A percentile compares a stretch with the other conserved stretches of the same genome.
Conservation (phyloP, 1,139 yeast species). For the Suhomyces coccinellae region DNA sequence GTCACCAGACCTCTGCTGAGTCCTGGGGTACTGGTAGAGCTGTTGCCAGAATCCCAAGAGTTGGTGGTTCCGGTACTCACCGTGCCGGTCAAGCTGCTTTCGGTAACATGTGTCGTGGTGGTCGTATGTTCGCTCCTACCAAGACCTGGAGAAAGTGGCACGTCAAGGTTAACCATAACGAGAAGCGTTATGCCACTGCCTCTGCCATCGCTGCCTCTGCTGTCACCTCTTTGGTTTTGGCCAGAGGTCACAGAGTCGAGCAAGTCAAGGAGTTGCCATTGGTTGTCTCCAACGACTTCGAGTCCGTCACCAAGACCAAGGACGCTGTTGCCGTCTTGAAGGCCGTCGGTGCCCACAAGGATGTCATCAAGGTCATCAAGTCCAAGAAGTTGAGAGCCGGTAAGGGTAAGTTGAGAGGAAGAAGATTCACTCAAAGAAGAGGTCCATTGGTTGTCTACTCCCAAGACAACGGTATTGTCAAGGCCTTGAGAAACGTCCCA, state of each 20-base stretch:
- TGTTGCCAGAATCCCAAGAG: slow-evolving; percentile 99
- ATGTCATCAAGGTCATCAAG: slow-evolving; percentile 95
- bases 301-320: slow-evolving; percentile 94
- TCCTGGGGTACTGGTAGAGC: slow-evolving; percentile 99
- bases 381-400: slow-evolving; percentile 99
- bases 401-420: slow-evolving; percentile 99
- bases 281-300: slow-evolving; percentile 92
- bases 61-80: slow-evolving; percentile 99
- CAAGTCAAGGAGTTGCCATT: slow-evolving; percentile 98
- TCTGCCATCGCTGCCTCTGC: slow-evolving; percentile 99
- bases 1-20: slow-evolving; percentile 99
- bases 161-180: slow-evolving; percentile 99
- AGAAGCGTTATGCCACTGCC: slow-evolving; percentile 99
- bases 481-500: slow-evolving; percentile 99
- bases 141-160: slow-evolving; percentile 99
- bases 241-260: slow-evolving; percentile 99
- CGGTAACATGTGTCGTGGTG: slow-evolving; percentile 99
- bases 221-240: slow-evolving; percentile 96
- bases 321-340: slow-evolving; percentile 98
- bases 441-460: slow-evolving; percentile 99
- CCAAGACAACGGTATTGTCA: slow-evolving; percentile 95
- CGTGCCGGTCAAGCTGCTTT: slow-evolving; percentile 99
- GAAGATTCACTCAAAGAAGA: slow-evolving; percentile 99
- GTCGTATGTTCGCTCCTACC: slow-evolving; percentile 99
- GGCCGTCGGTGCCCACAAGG: slow-evolving; percentile 99